Evolutionary conservation across 2,329 filamentous ascomycete species (phyloP).

Genomic region (Trichoderma asperellum): DNA sequence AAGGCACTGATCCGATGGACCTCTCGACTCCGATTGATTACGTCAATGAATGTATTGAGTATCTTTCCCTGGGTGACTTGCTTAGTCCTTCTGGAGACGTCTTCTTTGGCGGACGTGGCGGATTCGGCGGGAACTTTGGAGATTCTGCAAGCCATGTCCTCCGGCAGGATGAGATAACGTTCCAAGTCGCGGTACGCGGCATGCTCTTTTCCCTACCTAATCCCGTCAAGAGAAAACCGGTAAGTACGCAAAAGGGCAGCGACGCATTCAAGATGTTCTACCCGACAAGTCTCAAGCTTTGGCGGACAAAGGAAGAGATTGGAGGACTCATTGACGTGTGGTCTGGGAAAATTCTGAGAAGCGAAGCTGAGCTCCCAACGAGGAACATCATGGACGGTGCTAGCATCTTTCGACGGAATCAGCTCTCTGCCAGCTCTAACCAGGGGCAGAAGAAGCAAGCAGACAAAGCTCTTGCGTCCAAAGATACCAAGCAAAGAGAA

Average conservation of each 20-base stretch:
- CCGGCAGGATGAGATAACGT: slow-evolving; percentile 91
- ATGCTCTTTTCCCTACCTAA: slow-evolving; percentile 82
- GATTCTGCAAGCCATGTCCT: slow-evolving; percentile 72
- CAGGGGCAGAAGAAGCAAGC: slow-evolving; percentile 43
- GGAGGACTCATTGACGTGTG: slow-evolving; percentile 73
- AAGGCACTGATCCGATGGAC: slow-evolving; percentile 55
- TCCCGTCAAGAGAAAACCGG: slow-evolving; percentile 84
- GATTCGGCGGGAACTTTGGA: slow-evolving; percentile 49
- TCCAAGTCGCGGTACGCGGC: slow-evolving; percentile 86
- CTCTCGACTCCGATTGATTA: slow-evolving; percentile 70
- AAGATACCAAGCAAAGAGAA: slow-evolving; percentile 31
- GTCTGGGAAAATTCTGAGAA: slow-evolving; percentile 63
- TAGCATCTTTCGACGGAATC: slow-evolving; percentile 53
- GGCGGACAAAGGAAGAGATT: slow-evolving; percentile 81
- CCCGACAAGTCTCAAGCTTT: slow-evolving; percentile 80
- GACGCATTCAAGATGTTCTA: slow-evolving; percentile 92
- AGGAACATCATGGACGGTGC: slow-evolving; percentile 52
- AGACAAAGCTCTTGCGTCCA: slow-evolving; percentile 17
- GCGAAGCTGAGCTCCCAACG: slow-evolving; percentile 48
- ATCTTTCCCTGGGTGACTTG: slow-evolving; percentile 85
- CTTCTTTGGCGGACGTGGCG: slow-evolving; percentile 66
- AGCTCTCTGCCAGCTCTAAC: slow-evolving; percentile 38
- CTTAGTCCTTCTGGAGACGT: slow-evolving; percentile 73
- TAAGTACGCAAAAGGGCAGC: slow-evolving; percentile 48
- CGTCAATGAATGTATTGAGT: slow-evolving; percentile 82